A percentile compares a stretch with the other conserved stretches of the same genome.
Evolutionary conservation across 257 asterid genomes (phyloP).

Genomic region (Orobanche coerulescens): DNA sequence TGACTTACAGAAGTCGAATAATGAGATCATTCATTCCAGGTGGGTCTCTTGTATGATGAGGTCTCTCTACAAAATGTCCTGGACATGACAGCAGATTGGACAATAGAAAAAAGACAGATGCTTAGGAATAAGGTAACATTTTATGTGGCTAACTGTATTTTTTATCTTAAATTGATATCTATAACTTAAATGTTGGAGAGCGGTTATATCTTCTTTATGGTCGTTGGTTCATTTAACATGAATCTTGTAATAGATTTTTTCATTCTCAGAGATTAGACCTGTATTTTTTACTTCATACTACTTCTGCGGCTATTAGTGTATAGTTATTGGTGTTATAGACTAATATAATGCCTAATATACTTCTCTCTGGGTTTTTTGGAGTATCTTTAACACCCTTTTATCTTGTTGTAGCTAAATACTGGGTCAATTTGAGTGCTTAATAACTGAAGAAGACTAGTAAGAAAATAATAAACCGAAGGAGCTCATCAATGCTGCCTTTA

Average conservation of each 20-base stretch:
- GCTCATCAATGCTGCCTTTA: background rate
- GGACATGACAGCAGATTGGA: conserved; percentile 93
- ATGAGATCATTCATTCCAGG: conserved; percentile 40
- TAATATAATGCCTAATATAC: background rate
- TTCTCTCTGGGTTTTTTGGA: background rate
- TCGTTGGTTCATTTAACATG: background rate
- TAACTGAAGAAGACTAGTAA: background rate
- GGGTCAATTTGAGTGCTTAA: conserved; percentile 1
- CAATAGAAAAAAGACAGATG: conserved; percentile 72
- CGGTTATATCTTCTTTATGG: background rate
- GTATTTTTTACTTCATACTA: background rate
- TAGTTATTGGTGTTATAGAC: background rate
- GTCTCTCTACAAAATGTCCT: conserved; percentile 66
- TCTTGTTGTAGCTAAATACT: background rate
- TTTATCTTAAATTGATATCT: conserved; percentile 8
- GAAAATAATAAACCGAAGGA: background rate
- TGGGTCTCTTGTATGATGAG: conserved; percentile 86
- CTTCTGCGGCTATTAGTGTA: no score
- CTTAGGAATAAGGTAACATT: conserved; percentile 70
- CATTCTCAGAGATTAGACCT: background rate
- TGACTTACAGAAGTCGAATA: background rate
- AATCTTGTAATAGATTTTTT: background rate
- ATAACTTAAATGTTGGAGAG: background rate
- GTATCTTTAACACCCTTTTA: background rate
- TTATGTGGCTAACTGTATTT: conserved; percentile 1